Conservation (phyloP, 768 basidiomycete genomes). For the Trametes gibbosa region DNA sequence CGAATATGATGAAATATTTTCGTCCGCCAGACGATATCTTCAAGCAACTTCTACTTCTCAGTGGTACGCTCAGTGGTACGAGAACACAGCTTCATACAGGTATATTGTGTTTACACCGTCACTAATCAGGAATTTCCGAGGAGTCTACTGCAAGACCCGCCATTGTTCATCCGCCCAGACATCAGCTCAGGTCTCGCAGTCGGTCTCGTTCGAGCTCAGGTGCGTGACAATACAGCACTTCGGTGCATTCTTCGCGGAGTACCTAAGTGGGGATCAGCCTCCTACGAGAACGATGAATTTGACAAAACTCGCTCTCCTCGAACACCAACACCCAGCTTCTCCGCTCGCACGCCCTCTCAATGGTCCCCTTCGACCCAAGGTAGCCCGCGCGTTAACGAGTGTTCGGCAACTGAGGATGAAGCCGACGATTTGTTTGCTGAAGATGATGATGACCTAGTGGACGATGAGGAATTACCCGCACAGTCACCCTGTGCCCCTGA, state of each 20-base stretch:
- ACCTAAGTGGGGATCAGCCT: not conserved
- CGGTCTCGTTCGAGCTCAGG: not conserved
- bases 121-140: not conserved
- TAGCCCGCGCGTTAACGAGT: not conserved
- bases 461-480: not conserved
- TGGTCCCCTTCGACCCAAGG: constrained; percentile 20
- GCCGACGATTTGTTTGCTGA: not conserved
- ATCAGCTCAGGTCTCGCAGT: not conserved
- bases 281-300: not conserved
- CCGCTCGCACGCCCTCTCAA: constrained; percentile 11
- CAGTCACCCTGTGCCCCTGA: not conserved
- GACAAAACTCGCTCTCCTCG: not conserved
- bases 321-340: not conserved
- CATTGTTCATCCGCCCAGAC: not conserved
- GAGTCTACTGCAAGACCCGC: not conserved
- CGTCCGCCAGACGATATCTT: constrained; percentile 10
- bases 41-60: not conserved
- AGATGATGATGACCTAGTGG: not conserved
- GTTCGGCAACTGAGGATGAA: constrained; percentile 11
- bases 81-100: not conserved
- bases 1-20: constrained; percentile 7
- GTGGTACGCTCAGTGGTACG: constrained; percentile 2
- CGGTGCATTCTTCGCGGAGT: not conserved
- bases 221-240: not conserved
- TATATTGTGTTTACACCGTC: not conserved